Evolutionary conservation across 116 monocot genomes (phyloP).

Genomic region (Papilionanthe hybrid): DNA sequence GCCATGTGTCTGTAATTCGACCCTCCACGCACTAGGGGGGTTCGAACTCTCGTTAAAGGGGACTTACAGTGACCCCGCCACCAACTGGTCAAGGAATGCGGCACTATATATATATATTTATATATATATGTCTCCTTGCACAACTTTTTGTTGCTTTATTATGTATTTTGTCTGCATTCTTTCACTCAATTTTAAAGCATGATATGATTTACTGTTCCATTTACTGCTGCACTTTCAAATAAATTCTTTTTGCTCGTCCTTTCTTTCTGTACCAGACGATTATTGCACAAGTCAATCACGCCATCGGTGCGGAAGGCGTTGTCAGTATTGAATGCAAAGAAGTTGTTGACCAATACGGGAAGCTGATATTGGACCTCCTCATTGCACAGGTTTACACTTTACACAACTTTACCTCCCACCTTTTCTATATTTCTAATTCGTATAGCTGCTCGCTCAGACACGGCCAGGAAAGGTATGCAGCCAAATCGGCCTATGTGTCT

Average conservation of each 20-base stretch:
- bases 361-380: conserved; percentile 61
- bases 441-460: conserved; percentile 24
- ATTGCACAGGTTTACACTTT: conserved; percentile 42
- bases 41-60: too few species aligned
- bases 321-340: conserved; percentile 69
- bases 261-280: conserved; percentile 43
- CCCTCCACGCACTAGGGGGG: too few species aligned
- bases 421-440: conserved; percentile 6
- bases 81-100: too few species aligned
- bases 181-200: too few species aligned
- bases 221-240: background rate
- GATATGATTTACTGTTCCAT: too few species aligned
- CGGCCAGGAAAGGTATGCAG: conserved; percentile 59
- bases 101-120: too few species aligned
- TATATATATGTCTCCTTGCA: too few species aligned
- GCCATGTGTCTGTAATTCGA: too few species aligned
- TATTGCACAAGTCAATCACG: conserved; percentile 78
- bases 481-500: conserved; percentile 56
- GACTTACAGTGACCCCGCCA: too few species aligned
- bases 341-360: conserved; percentile 69
- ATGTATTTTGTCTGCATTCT: too few species aligned
- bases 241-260: background rate
- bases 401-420: background rate
- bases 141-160: too few species aligned
- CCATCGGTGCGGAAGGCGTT: conserved; percentile 82